Conservation (phyloP, 2,329 filamentous ascomycete species). For the Aspergillus melleus region DNA sequence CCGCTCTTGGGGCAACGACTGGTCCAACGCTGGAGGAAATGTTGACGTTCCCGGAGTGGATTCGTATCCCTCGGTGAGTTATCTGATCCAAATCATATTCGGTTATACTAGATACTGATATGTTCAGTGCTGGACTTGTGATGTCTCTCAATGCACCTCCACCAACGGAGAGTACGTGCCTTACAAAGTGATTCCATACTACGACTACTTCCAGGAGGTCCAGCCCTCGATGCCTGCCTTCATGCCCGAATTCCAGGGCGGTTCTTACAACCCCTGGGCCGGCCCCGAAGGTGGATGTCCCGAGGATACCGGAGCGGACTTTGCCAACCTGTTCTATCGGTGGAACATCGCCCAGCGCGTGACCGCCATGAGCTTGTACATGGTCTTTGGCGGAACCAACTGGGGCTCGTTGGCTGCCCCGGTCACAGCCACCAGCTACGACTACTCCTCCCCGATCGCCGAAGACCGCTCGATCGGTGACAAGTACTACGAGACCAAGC, state of each 20-base stretch:
- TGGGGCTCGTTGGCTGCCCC: constrained; percentile 62
- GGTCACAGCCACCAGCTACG: constrained; percentile 61
- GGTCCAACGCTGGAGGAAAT: constrained; percentile 53
- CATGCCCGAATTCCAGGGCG: constrained; percentile 62
- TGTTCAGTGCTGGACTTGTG: constrained; percentile 64
- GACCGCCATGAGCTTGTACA: constrained; percentile 62
- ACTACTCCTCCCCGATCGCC: constrained; percentile 63
- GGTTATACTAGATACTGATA: constrained; percentile 46
- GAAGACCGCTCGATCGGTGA: constrained; percentile 58
- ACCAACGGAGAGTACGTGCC: constrained; percentile 61
- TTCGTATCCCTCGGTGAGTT: constrained; percentile 53
- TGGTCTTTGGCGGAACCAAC: constrained; percentile 65
- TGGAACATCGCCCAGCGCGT: constrained; percentile 62
- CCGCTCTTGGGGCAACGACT: constrained; percentile 62
- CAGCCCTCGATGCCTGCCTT: constrained; percentile 50
- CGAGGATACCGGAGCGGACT: constrained; percentile 57
- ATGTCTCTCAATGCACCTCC: constrained; percentile 60
- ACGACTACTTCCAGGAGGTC: constrained; percentile 47
- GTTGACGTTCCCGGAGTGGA: constrained; percentile 31
- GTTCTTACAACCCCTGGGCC: constrained; percentile 62
- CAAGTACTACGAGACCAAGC: constrained; percentile 65
- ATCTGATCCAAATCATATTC: not conserved
- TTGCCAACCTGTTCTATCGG: constrained; percentile 64
- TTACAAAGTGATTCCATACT: constrained; percentile 53
- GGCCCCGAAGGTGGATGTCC: constrained; percentile 59